Evolutionary conservation across 1,284 basidiomycete genomes (phyloP).

Genomic region (Bjerkandera adusta): DNA sequence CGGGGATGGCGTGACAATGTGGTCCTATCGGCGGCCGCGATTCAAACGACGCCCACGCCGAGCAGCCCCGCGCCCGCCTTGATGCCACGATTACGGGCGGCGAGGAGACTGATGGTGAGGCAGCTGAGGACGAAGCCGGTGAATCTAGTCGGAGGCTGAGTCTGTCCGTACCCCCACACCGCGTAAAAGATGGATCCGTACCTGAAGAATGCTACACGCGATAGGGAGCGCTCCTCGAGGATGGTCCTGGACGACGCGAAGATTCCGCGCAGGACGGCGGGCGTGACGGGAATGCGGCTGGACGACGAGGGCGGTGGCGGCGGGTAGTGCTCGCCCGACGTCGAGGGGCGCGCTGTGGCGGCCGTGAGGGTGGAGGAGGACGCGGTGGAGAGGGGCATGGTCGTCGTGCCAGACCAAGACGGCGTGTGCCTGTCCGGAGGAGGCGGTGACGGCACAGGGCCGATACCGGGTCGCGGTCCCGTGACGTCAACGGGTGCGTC

Average conservation of each 20-base stretch:
- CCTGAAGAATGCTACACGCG: constrained; percentile 82
- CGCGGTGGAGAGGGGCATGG: constrained; percentile 11
- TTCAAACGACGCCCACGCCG: constrained; percentile 44
- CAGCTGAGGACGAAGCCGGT: constrained; percentile 79
- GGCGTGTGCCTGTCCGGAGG: neutral
- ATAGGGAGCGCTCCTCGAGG: constrained; percentile 76
- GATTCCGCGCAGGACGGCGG: constrained; percentile 73
- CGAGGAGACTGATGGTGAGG: constrained; percentile 70
- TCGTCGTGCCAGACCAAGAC: neutral
- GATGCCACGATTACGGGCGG: constrained; percentile 64
- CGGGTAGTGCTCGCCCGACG: neutral
- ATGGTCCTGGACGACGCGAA: constrained; percentile 79
- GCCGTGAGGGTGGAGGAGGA: constrained; percentile 13
- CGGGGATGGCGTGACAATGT: neutral
- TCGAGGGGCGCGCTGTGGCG: constrained; percentile 6
- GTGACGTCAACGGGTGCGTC: constrained; percentile 14
- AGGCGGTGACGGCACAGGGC: constrained; percentile 1
- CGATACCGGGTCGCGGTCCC: constrained; percentile 9
- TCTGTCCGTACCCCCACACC: constrained; percentile 4
- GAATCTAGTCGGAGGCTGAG: constrained; percentile 45
- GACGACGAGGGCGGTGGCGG: constrained; percentile 32
- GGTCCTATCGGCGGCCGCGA: neutral
- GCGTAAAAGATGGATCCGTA: constrained; percentile 26
- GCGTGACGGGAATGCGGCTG: constrained; percentile 75
- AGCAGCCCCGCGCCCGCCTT: constrained; percentile 60